Evolutionary conservation across 73 alveolate species (phyloP).

Genomic region (Blepharisma japonicum): DNA sequence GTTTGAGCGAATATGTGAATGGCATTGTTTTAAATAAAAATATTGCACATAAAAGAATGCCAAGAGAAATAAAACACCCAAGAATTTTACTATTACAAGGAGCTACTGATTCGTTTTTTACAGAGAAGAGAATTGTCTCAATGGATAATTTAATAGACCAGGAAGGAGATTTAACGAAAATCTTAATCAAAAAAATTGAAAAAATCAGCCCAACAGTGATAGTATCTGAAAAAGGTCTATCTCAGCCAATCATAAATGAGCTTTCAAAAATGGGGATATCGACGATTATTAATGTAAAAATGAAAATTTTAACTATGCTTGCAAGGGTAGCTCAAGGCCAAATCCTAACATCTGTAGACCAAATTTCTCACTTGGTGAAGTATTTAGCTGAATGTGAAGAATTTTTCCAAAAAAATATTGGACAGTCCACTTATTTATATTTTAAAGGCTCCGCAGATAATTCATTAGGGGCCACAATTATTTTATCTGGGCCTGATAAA

Average conservation of each 20-base stretch:
- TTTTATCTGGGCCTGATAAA: slow-evolving; percentile 17
- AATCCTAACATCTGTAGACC: background rate
- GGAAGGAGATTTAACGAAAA: background rate
- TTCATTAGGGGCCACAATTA: slow-evolving; percentile 1
- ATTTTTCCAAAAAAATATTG: background rate
- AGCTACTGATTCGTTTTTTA: background rate
- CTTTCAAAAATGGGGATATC: slow-evolving; percentile 3
- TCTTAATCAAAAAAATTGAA: slow-evolving; percentile 20
- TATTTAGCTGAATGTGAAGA: background rate
- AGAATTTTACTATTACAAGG: slow-evolving; percentile 43
- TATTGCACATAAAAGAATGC: slow-evolving; percentile 70
- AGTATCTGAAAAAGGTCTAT: background rate
- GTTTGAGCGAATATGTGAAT: slow-evolving; percentile 41
- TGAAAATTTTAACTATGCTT: background rate
- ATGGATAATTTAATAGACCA: background rate
- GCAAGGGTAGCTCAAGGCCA: background rate
- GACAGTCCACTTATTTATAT: background rate
- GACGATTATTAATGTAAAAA: background rate
- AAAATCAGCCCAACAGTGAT: background rate
- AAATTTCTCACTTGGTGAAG: background rate
- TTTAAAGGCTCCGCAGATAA: background rate
- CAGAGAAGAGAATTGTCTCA: background rate
- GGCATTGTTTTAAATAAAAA: slow-evolving; percentile 63
- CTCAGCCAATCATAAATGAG: background rate
- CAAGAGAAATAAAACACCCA: slow-evolving; percentile 52